Evolutionary conservation across 495 filamentous ascomycete genomes (phyloP).

Genomic region (Glarea lozoyensis): DNA sequence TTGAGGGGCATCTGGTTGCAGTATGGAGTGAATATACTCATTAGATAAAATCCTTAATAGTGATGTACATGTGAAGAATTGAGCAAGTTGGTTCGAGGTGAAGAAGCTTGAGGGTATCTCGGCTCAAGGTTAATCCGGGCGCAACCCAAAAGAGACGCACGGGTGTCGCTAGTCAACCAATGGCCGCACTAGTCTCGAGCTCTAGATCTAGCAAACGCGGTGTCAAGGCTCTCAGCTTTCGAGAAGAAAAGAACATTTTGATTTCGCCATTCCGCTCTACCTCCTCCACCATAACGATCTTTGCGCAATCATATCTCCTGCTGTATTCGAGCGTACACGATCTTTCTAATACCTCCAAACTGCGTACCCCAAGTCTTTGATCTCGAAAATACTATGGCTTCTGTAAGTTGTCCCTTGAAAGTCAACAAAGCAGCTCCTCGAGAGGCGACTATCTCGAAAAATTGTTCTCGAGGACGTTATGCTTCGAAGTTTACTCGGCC

Average conservation of each 20-base stretch:
- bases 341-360: slow-evolving; percentile 6
- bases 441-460: neutral
- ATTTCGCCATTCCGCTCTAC: slow-evolving; percentile 8
- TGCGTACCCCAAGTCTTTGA: neutral
- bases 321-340: slow-evolving; percentile 12
- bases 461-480: neutral
- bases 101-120: too few relatives aligned
- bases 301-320: slow-evolving; percentile 2
- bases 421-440: neutral
- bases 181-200: slow-evolving; percentile 3
- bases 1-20: too few relatives aligned
- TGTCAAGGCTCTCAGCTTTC: slow-evolving; percentile 18
- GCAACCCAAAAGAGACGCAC: too few relatives aligned
- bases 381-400: slow-evolving; percentile 10
- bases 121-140: too few relatives aligned
- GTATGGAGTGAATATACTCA: too few relatives aligned
- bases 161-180: slow-evolving; percentile 16
- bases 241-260: slow-evolving; percentile 16
- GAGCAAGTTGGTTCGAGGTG: too few relatives aligned
- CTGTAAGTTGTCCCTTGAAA: slow-evolving; percentile 12
- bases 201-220: slow-evolving; percentile 14
- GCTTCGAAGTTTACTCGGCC: neutral
- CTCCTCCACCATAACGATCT: slow-evolving; percentile 7
- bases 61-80: too few relatives aligned
- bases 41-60: too few relatives aligned